Conservation (phyloP, 2,329 filamentous ascomycete genomes). For the Claviceps purpurea region DNA sequence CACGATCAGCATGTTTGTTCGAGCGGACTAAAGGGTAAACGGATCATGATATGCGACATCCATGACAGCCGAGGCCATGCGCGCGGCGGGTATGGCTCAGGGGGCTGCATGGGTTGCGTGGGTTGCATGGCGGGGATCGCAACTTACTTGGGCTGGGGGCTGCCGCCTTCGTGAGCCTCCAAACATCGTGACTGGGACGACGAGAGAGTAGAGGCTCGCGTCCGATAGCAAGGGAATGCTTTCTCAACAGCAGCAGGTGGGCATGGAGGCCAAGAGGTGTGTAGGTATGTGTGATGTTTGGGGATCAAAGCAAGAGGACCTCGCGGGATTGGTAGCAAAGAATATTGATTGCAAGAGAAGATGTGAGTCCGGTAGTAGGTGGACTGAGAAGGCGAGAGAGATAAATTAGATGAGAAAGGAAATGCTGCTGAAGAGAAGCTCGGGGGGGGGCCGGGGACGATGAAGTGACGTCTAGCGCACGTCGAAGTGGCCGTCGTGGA, state of each 20-base stretch:
- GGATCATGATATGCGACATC: not conserved
- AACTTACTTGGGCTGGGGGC: constrained; percentile 34
- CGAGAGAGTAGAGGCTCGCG: not conserved
- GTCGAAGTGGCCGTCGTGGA: constrained; percentile 3
- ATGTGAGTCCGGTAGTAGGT: not conserved
- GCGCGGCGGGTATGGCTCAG: not conserved
- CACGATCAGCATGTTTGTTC: not conserved
- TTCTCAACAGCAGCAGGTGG: constrained; percentile 8
- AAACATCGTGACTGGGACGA: constrained; percentile 28
- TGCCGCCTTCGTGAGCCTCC: constrained; percentile 35
- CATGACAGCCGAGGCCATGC: not conserved
- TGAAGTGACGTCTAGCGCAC: constrained; percentile 1
- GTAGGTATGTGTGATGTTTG: not conserved
- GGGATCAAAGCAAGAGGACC: not conserved
- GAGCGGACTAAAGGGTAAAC: too few species aligned
- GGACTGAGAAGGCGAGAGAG: not conserved
- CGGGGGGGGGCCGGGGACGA: not conserved
- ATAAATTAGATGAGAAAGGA: constrained; percentile 1
- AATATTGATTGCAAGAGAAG: not conserved
- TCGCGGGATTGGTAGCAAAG: not conserved
- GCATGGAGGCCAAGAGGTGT: constrained; percentile 5
- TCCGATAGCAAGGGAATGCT: constrained; percentile 2
- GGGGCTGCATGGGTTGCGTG: not conserved
- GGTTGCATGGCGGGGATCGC: not conserved
- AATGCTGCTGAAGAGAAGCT: constrained; percentile 8